phyloP scores from a whole-genome alignment of 345 rosid species.

The Geranium brycei region DNA sequence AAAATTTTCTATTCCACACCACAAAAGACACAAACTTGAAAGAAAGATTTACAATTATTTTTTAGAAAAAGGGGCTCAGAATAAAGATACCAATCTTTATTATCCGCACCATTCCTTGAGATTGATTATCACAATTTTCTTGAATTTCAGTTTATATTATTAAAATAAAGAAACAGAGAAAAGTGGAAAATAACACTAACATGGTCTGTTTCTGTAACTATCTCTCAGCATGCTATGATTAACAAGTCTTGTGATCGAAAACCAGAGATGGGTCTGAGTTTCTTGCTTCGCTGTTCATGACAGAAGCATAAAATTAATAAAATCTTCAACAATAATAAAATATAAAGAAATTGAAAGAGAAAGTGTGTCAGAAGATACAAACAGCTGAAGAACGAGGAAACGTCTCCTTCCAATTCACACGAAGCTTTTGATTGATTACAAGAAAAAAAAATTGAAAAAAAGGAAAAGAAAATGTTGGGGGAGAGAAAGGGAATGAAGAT shows the following conservation, averaged over 20 bases:
- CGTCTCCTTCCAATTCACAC: constrained; percentile 50
- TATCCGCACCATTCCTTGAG: too few species aligned
- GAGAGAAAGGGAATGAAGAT: constrained; percentile 16
- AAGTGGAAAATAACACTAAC: neutral
- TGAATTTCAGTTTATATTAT: too few species aligned
- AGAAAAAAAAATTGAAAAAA: too few species aligned
- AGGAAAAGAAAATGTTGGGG: constrained; percentile 13
- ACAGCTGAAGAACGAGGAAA: constrained; percentile 76
- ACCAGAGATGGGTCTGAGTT: too few species aligned
- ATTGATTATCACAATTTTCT: constrained; percentile 1
- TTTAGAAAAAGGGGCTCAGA: constrained; percentile 20
- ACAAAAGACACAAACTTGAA: constrained; percentile 15
- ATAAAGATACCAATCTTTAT: constrained; percentile 43
- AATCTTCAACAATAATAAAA: too few species aligned
- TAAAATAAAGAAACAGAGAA: too few species aligned
- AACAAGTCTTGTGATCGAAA: too few species aligned
- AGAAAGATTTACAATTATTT: constrained; percentile 11
- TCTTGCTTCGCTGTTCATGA: neutral
- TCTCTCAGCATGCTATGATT: neutral
- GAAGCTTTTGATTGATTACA: constrained; percentile 1
- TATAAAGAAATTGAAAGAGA: neutral
- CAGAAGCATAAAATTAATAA: too few species aligned
- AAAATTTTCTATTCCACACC: too few species aligned
- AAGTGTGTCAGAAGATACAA: constrained; percentile 49
- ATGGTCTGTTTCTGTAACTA: neutral